Evolutionary conservation across 345 rosid genomes (phyloP).

Genomic region (Rhizophora apiculata): DNA sequence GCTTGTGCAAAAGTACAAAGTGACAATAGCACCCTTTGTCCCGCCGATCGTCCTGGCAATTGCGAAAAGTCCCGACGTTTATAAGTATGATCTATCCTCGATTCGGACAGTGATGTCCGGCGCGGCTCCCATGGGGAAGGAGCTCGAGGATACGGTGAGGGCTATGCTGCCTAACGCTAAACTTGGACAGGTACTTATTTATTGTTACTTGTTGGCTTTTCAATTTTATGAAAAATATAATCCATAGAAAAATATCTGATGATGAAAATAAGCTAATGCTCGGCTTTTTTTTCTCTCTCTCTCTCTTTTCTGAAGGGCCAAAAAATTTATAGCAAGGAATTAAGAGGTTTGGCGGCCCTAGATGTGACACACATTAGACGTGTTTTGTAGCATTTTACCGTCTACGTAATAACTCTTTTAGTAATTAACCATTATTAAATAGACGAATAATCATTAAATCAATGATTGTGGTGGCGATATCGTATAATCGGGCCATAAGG

Average conservation of each 20-base stretch:
- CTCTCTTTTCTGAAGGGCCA: too few species aligned
- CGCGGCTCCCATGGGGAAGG: constrained; percentile 90
- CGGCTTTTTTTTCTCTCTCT: too few species aligned
- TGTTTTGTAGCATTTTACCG: too few species aligned
- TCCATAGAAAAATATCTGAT: background rate
- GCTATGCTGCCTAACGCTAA: constrained; percentile 70
- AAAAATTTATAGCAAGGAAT: too few species aligned
- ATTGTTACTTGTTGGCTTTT: background rate
- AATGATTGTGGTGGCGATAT: too few species aligned
- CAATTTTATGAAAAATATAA: background rate
- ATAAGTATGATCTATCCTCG: constrained; percentile 65
- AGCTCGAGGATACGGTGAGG: constrained; percentile 72
- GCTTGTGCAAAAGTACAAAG: constrained; percentile 55
- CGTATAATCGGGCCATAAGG: too few species aligned
- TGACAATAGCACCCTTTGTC: constrained; percentile 73
- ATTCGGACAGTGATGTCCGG: constrained; percentile 68
- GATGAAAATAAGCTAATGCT: too few species aligned
- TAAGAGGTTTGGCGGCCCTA: too few species aligned
- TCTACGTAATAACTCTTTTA: too few species aligned
- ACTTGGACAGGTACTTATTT: constrained; percentile 72
- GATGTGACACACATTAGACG: too few species aligned
- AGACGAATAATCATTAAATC: too few species aligned
- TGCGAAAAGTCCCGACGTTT: constrained; percentile 53
- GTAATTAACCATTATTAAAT: too few species aligned
- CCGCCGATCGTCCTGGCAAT: constrained; percentile 78